phyloP scores from a whole-genome alignment of 768 basidiomycete genomes.

The Suillus paluster region DNA sequence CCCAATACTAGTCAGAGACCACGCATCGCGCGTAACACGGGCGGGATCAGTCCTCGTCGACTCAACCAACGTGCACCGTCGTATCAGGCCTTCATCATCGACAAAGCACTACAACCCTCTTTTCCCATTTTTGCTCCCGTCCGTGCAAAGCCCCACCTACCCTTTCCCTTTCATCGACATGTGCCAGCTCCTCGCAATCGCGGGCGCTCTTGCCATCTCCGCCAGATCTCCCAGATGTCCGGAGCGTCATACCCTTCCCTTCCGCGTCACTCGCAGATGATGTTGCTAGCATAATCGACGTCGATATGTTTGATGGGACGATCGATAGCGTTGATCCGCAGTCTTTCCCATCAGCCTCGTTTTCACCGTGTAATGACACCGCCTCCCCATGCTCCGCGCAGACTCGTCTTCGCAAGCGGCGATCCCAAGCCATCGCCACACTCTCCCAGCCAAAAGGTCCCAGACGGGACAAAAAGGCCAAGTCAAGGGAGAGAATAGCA shows the following conservation, averaged over 20 bases:
- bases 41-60: slow-evolving; percentile 2
- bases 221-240: slow-evolving; percentile 33
- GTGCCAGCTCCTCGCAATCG: slow-evolving; percentile 24
- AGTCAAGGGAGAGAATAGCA: slow-evolving; percentile 9
- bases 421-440: slow-evolving; percentile 36
- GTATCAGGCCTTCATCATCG: slow-evolving; percentile 2
- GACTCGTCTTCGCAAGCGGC: slow-evolving; percentile 35
- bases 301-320: slow-evolving; percentile 35
- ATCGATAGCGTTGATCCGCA: slow-evolving; percentile 5
- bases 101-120: slow-evolving; percentile 15
- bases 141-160: slow-evolving; percentile 42
- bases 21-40: slow-evolving; percentile 11
- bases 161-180: slow-evolving; percentile 41
- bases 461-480: slow-evolving; percentile 6
- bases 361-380: neutral
- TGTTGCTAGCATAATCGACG: slow-evolving; percentile 18
- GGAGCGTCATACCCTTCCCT: slow-evolving; percentile 43
- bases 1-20: slow-evolving; percentile 7
- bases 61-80: slow-evolving; percentile 13
- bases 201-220: slow-evolving; percentile 13
- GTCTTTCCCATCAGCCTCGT: slow-evolving; percentile 8
- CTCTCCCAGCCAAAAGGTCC: slow-evolving; percentile 24
- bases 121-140: slow-evolving; percentile 26
- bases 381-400: slow-evolving; percentile 16
- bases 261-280: slow-evolving; percentile 26